phyloP scores from a whole-genome alignment of 441 rosid genomes.

The Hypseocharis bilobata region DNA sequence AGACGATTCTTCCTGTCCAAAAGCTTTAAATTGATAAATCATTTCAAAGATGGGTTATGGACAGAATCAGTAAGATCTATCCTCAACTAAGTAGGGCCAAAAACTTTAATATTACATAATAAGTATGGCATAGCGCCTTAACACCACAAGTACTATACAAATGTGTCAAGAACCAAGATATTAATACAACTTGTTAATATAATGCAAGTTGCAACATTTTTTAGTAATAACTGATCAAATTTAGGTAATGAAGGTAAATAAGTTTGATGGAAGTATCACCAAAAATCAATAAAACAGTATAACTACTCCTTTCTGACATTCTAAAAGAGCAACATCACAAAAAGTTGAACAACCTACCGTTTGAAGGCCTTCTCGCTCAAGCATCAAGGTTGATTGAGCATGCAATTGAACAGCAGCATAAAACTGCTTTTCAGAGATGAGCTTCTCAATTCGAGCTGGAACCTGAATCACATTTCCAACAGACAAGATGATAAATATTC shows the following conservation, averaged over 20 bases:
- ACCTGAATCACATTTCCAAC: conserved; percentile 47
- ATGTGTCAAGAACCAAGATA: neutral
- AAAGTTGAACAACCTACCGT: conserved; percentile 43
- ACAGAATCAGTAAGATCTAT: neutral
- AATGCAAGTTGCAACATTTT: neutral
- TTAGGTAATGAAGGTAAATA: neutral
- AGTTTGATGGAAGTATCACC: neutral
- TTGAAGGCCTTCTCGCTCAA: conserved; percentile 98
- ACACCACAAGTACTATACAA: neutral
- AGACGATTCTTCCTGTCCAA: neutral
- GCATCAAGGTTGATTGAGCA: conserved; percentile 79
- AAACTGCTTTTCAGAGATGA: conserved; percentile 76
- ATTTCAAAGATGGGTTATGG: neutral
- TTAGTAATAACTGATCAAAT: too few relatives aligned
- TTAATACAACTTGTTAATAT: neutral
- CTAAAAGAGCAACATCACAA: neutral
- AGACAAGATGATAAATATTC: conserved; percentile 17
- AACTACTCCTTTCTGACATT: neutral
- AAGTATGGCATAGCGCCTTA: too few relatives aligned
- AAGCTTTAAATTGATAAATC: neutral
- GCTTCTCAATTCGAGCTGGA: conserved; percentile 91
- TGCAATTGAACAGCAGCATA: conserved; percentile 90
- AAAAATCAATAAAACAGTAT: conserved; percentile 2
- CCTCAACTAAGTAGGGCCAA: too few relatives aligned
- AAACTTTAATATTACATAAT: neutral